Conservation (phyloP, 83 land plant genomes). For the Diphasiastrum complanatum region DNA sequence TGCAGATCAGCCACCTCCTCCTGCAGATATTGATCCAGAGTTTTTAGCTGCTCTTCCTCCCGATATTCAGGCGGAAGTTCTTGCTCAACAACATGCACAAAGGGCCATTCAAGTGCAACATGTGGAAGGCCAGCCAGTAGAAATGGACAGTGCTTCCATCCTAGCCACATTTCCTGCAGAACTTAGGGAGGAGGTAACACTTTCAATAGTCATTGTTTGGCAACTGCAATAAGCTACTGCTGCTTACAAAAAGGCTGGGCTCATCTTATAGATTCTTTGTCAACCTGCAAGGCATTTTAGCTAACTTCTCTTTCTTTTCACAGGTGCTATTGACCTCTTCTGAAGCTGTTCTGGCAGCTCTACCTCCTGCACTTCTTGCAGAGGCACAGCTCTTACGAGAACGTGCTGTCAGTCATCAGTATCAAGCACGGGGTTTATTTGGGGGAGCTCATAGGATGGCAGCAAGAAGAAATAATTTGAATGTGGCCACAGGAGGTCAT, state of each 20-base stretch:
- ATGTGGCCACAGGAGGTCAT: conserved; percentile 50
- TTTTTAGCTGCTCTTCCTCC: conserved; percentile 98
- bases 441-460: conserved; percentile 60
- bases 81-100: conserved; percentile 92
- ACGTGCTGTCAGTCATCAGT: conserved; percentile 72
- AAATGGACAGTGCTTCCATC: conserved; percentile 99
- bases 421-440: conserved; percentile 67
- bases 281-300: neutral
- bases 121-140: conserved; percentile 97
- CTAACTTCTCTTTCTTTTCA: conserved; percentile 11
- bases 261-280: neutral
- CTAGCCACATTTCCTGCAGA: conserved; percentile 97
- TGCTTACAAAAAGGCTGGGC: neutral
- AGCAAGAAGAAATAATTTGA: conserved; percentile 62
- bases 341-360: conserved; percentile 83
- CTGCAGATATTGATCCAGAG: conserved; percentile 92
- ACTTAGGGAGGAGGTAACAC: conserved; percentile 80
- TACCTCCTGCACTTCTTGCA: conserved; percentile 93
- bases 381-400: conserved; percentile 95
- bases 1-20: conserved; percentile 48
- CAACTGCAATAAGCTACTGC: neutral
- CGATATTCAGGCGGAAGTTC: conserved; percentile 92
- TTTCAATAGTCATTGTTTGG: neutral
- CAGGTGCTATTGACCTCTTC: conserved; percentile 95
- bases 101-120: conserved; percentile 70